A percentile compares a stretch with the other conserved stretches of the same genome.
Evolutionary conservation across 2,329 filamentous ascomycete genomes (phyloP).

Genomic region (Uncinocarpus reesii): DNA sequence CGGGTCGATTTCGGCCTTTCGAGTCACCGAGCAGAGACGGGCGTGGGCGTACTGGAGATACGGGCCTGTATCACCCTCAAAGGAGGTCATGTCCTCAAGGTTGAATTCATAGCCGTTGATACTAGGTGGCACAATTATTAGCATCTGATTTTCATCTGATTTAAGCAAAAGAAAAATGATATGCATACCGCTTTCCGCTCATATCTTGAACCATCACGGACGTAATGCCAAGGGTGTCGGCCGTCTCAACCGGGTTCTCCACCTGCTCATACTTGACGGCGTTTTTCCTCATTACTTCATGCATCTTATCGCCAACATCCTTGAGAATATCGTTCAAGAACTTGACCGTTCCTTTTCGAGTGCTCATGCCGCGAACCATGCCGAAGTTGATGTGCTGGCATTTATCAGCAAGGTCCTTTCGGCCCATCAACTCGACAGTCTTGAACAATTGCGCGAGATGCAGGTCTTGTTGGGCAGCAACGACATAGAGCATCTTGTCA

Average conservation of each 20-base stretch:
- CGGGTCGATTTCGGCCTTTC: constrained; percentile 43
- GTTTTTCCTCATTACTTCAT: constrained; percentile 91
- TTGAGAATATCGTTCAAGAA: constrained; percentile 63
- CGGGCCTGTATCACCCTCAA: constrained; percentile 56
- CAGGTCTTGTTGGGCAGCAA: constrained; percentile 54
- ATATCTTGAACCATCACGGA: constrained; percentile 98
- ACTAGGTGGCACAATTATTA: constrained; percentile 41
- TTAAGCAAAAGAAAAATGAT: background rate
- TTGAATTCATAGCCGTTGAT: constrained; percentile 58
- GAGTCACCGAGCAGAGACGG: constrained; percentile 48
- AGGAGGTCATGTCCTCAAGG: constrained; percentile 55
- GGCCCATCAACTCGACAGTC: constrained; percentile 52
- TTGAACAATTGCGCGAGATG: constrained; percentile 57
- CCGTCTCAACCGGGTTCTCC: constrained; percentile 66
- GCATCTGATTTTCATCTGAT: constrained; percentile 36
- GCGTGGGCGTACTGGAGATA: constrained; percentile 57
- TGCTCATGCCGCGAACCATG: constrained; percentile 57
- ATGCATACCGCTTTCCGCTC: constrained; percentile 71
- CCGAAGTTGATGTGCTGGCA: constrained; percentile 58
- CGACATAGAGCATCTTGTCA: constrained; percentile 60
- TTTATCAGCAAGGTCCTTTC: constrained; percentile 48
- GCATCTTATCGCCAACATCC: constrained; percentile 88
- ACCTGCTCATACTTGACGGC: constrained; percentile 83
- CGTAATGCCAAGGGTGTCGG: constrained; percentile 84
- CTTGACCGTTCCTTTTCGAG: constrained; percentile 60